Evolutionary conservation across 2,329 filamentous ascomycete genomes (phyloP).

Genomic region (Xylariaceae sp.): DNA sequence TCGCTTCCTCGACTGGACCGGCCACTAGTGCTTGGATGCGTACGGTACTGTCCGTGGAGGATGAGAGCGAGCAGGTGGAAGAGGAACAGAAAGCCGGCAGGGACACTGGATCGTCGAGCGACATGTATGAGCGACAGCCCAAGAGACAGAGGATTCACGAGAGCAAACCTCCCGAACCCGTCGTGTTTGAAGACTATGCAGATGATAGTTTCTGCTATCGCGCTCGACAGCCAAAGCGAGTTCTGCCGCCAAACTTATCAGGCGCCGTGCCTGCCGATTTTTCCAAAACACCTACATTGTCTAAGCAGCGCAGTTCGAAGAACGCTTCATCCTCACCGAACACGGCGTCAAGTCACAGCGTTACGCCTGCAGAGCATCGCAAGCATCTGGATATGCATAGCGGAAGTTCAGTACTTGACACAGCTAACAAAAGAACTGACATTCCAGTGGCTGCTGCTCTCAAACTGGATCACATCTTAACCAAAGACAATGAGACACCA

Average conservation of each 20-base stretch:
- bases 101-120: not conserved
- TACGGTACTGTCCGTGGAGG: not conserved
- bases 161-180: conserved; percentile 10
- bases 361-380: not conserved
- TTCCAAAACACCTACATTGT: conserved; percentile 12
- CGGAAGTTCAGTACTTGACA: not conserved
- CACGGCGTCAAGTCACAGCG: not conserved
- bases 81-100: not conserved
- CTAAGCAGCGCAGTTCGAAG: conserved; percentile 8
- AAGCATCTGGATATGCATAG: not conserved
- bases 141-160: conserved; percentile 2
- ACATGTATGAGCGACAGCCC: not conserved
- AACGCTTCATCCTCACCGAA: not conserved
- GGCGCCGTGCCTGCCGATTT: not conserved
- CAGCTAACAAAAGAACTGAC: not conserved
- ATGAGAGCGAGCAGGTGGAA: not conserved
- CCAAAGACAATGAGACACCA: not conserved
- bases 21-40: not conserved
- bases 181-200: conserved; percentile 23
- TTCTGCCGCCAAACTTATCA: not conserved
- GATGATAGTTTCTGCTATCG: conserved; percentile 31
- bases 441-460: not conserved
- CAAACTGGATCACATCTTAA: not conserved
- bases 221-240: conserved; percentile 22
- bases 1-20: not conserved